Percentiles rank a stretch among this genome's conserved stretches.
Evolutionary conservation across 2,329 filamentous ascomycete species (phyloP).

Genomic region (Aspergillus fructus): DNA sequence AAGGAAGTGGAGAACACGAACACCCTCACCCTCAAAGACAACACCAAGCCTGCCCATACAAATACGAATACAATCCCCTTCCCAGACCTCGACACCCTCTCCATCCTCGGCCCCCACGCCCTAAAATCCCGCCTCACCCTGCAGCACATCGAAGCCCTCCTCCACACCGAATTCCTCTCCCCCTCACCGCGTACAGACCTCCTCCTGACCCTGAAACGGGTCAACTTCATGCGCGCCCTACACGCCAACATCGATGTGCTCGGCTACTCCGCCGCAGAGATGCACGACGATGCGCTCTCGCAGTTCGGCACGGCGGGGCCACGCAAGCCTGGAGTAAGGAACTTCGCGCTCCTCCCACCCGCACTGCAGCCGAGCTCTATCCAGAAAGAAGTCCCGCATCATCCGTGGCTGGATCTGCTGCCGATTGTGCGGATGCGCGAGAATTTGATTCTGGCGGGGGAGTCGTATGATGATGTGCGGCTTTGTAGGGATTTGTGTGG

Average conservation of each 20-base stretch:
- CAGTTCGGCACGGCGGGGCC: neutral
- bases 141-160: no score
- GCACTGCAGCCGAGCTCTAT: slow-evolving; percentile 13
- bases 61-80: neutral
- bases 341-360: neutral
- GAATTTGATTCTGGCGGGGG: slow-evolving; percentile 16
- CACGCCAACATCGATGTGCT: slow-evolving; percentile 14
- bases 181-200: slow-evolving; percentile 7
- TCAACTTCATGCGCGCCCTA: slow-evolving; percentile 16
- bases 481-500: slow-evolving; percentile 13
- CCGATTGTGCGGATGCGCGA: slow-evolving; percentile 23
- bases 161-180: no score
- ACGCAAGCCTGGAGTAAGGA: neutral
- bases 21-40: neutral
- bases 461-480: slow-evolving; percentile 23
- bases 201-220: slow-evolving; percentile 11
- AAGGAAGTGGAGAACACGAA: neutral
- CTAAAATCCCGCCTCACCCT: no score
- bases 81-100: slow-evolving; percentile 2
- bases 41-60: neutral
- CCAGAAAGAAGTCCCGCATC: slow-evolving; percentile 15
- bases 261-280: neutral
- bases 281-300: slow-evolving; percentile 5
- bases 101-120: neutral
- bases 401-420: slow-evolving; percentile 30